phyloP scores from a whole-genome alignment of 805 yeast species.

The Candida insectorum region DNA sequence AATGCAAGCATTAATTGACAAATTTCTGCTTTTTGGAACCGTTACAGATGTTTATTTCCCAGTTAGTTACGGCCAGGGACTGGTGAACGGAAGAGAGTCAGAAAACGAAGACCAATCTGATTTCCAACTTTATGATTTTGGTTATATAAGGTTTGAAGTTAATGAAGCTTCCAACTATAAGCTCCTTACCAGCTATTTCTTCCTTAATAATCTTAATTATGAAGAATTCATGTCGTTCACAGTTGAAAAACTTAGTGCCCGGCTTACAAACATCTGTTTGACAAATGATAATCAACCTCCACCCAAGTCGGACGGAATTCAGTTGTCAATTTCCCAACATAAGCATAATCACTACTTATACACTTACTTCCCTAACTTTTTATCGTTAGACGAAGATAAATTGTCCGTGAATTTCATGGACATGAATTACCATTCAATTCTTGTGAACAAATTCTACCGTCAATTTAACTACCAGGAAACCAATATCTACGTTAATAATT shows the following conservation, averaged over 20 bases:
- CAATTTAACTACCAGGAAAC: conserved; percentile 54
- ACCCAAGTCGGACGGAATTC: conserved; percentile 10
- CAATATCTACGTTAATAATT: conserved; percentile 66
- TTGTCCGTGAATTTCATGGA: conserved; percentile 1
- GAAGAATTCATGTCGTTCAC: conserved; percentile 39
- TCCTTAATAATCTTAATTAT: conserved; percentile 45
- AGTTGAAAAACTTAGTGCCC: background rate
- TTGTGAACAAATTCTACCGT: conserved; percentile 17
- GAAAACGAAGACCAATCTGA: background rate
- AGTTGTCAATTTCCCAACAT: conserved; percentile 32
- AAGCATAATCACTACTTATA: conserved; percentile 31
- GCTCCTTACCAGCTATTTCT: conserved; percentile 47
- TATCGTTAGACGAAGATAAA: conserved; percentile 1
- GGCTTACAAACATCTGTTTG: background rate
- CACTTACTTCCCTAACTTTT: conserved; percentile 10
- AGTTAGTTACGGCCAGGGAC: no score
- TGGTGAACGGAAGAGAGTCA: background rate
- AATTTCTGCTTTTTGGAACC: conserved; percentile 41
- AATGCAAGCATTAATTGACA: conserved; percentile 22
- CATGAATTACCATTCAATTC: conserved; percentile 6
- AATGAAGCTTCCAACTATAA: conserved; percentile 35
- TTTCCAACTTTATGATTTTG: conserved; percentile 35
- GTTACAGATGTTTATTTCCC: conserved; percentile 57
- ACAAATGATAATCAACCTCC: background rate
- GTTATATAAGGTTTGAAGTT: conserved; percentile 46